These are phyloP conservation scores for Prunus mongolica DNA, from an alignment of 306 rosid genomes.

Conservation along the genomic window DNA sequence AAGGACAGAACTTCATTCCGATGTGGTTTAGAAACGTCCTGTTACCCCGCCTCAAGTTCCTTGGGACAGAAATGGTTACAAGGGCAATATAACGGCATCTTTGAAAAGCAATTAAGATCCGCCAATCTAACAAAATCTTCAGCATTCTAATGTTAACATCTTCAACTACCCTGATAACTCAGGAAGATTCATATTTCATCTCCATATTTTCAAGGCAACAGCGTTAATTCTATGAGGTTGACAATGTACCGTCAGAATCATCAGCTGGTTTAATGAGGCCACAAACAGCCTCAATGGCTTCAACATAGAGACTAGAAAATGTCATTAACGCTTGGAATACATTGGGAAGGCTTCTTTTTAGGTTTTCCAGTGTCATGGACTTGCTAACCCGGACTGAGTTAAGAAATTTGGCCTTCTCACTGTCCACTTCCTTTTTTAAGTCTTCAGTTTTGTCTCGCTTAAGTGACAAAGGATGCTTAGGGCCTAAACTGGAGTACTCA, in stretches of 20 bases:
- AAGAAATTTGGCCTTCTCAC: slow-evolving; percentile 45
- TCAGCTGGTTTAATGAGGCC: slow-evolving; percentile 31
- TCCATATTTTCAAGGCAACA: not conserved
- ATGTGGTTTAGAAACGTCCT: not conserved
- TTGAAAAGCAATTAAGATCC: not conserved
- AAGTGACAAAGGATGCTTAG: slow-evolving; percentile 51
- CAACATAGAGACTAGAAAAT: slow-evolving; percentile 54
- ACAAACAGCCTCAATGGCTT: slow-evolving; percentile 49
- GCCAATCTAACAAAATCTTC: not conserved
- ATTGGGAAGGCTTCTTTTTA: slow-evolving; percentile 62
- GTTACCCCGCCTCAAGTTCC: not conserved
- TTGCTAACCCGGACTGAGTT: slow-evolving; percentile 46
- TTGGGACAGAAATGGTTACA: not conserved
- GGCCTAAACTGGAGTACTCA: slow-evolving; percentile 34
- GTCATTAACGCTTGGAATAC: slow-evolving; percentile 57
- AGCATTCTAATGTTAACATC: not conserved
- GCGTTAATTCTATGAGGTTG: not conserved
- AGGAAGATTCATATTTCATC: no score
- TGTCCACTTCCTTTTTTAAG: slow-evolving; percentile 56
- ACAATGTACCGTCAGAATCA: slow-evolving; percentile 25
- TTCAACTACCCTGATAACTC: not conserved
- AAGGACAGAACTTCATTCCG: not conserved
- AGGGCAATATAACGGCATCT: not conserved
- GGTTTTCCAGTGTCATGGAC: slow-evolving; percentile 50
- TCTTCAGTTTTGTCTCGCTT: slow-evolving; percentile 62